Percentiles rank a stretch among this genome's conserved stretches.
phyloP scores from a whole-genome alignment of 2,329 filamentous ascomycete species.

The Arthrinium phaeospermum region DNA sequence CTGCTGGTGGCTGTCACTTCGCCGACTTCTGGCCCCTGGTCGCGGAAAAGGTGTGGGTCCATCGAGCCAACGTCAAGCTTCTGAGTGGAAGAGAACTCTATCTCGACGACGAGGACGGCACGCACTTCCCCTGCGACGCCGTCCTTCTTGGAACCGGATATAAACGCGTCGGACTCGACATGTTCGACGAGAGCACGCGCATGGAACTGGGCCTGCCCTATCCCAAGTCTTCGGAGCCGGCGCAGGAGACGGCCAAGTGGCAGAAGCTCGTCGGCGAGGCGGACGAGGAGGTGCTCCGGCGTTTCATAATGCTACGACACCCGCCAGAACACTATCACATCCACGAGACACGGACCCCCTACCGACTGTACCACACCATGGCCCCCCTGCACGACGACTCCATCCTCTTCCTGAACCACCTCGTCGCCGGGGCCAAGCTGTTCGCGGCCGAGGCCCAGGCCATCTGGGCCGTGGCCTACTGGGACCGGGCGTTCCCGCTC shows the following conservation, averaged over 20 bases:
- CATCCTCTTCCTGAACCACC: slow-evolving; percentile 35
- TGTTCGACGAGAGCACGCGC: slow-evolving; percentile 18
- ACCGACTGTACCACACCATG: slow-evolving; percentile 34
- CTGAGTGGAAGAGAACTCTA: slow-evolving; percentile 27
- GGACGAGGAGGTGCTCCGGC: slow-evolving; percentile 29
- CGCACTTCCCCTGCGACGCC: neutral
- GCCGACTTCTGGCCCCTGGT: slow-evolving; percentile 35
- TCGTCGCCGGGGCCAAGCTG: slow-evolving; percentile 32
- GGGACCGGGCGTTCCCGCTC: slow-evolving; percentile 31
- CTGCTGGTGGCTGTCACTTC: slow-evolving; percentile 35
- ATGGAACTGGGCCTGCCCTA: slow-evolving; percentile 33
- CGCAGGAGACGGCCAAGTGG: slow-evolving; percentile 31
- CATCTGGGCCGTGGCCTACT: slow-evolving; percentile 35
- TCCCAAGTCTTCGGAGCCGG: slow-evolving; percentile 26
- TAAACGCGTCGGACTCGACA: neutral
- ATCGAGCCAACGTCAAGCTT: slow-evolving; percentile 29
- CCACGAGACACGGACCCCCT: slow-evolving; percentile 30
- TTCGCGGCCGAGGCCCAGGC: slow-evolving; percentile 34
- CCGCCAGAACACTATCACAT: slow-evolving; percentile 34
- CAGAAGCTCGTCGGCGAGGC: slow-evolving; percentile 30
- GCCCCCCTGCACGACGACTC: slow-evolving; percentile 33
- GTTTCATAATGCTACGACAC: slow-evolving; percentile 33
- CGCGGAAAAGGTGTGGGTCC: slow-evolving; percentile 31
- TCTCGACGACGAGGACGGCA: slow-evolving; percentile 23
- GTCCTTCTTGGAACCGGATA: neutral